These are phyloP conservation scores for Onygenales sp. DNA, from an alignment of 2,329 filamentous ascomycete species.

Conservation along the genomic window DNA sequence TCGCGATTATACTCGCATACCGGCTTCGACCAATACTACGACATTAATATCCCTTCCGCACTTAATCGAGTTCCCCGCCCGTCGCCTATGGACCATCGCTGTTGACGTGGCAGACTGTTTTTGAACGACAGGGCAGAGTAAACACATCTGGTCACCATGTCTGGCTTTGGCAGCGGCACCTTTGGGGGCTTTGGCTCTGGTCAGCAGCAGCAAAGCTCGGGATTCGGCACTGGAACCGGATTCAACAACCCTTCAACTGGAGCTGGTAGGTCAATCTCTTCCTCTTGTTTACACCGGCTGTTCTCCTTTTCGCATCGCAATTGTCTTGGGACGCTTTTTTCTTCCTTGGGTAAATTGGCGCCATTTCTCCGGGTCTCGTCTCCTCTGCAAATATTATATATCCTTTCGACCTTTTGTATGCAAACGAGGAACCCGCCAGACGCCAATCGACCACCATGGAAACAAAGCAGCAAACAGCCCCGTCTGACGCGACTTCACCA, in stretches of 20 bases:
- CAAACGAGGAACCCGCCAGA: slow-evolving; percentile 1
- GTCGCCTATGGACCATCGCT: not conserved
- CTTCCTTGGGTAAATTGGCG: not conserved
- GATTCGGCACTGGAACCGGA: slow-evolving; percentile 9
- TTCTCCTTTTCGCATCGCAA: slow-evolving; percentile 1
- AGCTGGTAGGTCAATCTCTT: slow-evolving; percentile 9
- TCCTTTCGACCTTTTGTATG: not conserved
- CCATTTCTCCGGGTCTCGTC: not conserved
- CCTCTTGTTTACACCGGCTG: not conserved
- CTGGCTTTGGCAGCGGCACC: slow-evolving; percentile 10
- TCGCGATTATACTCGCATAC: not conserved
- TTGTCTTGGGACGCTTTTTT: not conserved
- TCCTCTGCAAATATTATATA: not conserved
- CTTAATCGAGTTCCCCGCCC: not conserved
- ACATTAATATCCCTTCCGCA: not conserved
- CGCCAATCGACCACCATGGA: slow-evolving; percentile 1
- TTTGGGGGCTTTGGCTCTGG: slow-evolving; percentile 12
- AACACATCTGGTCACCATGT: slow-evolving; percentile 5
- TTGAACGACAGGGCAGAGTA: not conserved
- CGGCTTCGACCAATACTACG: not conserved
- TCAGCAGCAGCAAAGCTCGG: slow-evolving; percentile 10
- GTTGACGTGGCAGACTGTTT: not conserved
- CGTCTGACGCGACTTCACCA: slow-evolving; percentile 9
- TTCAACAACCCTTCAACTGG: slow-evolving; percentile 7
- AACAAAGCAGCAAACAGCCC: slow-evolving; percentile 3